Base-by-base conservation (phyloP, 1,284 basidiomycete genomes). In the Cryptococcus hybrid region DNA sequence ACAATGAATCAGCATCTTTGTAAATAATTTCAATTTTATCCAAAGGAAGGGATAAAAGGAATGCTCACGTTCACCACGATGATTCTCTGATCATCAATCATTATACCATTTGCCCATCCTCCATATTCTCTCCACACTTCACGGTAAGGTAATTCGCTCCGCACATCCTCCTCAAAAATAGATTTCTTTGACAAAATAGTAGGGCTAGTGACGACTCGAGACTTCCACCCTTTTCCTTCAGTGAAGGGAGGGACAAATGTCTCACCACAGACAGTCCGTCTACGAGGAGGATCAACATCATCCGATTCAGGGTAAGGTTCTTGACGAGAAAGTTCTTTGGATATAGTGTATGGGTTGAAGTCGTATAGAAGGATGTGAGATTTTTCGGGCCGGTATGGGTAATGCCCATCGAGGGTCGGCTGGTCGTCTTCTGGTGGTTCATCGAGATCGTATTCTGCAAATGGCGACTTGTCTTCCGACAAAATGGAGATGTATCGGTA, bases 41-140 rank as follows among this genome's bases (percentile, higher is more conserved):
- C 18, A 7, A 54, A 46, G 43, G 8, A 37, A 44, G 7, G 47
- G 47, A 42, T 2, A 47, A 15, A 7, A 38, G 7, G 11, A 2
- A 13, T 9, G 64, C 71, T 73, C 62, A 73, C 71, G 48, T 55
- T 50, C 42, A 74, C 58, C 1, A 69, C 50, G 18, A 74, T 68
- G 18, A 75, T 55, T 53, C 74, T 60, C 62, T 76, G 69, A 62
- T 72, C 75, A 62, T 76, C 75, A 12, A 75, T 73, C 73, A 76
- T 74, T 15, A 75, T 64, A 8, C 75, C 75, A 58, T 71, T 70
- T 2, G 70, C 66, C 24, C 47, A 49, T 1, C 57, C 48, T 7
- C 62, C 66, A 39, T 63, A 55, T 11, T 62, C 55, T 49, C 61
- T 55, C 51, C 58, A 51, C 4, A 74, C 56, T 53, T 67, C 57